These are phyloP conservation scores for Boletus bicolor DNA, from an alignment of 768 basidiomycete genomes.

Conservation along the genomic window DNA sequence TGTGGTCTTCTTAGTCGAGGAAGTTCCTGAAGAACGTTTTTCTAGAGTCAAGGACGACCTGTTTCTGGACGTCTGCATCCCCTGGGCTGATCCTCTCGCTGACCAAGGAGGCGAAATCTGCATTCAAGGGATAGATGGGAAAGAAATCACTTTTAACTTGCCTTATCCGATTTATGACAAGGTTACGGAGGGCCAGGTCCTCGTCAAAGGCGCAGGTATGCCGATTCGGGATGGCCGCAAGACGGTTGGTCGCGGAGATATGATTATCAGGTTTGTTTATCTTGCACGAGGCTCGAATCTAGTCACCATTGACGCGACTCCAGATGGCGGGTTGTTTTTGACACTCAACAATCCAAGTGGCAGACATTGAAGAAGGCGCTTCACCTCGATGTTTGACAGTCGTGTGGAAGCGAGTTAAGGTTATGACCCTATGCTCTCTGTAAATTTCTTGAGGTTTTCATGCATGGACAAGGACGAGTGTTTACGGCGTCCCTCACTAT, in stretches of 20 bases:
- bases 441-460: slow-evolving; percentile 17
- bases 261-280: slow-evolving; percentile 52
- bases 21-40: slow-evolving; percentile 56
- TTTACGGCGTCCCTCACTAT: slow-evolving; percentile 8
- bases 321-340: slow-evolving; percentile 35
- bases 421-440: slow-evolving; percentile 21
- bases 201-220: slow-evolving; percentile 66
- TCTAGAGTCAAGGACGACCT: slow-evolving; percentile 56
- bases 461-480: slow-evolving; percentile 15
- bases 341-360: slow-evolving; percentile 32
- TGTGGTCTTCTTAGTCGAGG: slow-evolving; percentile 63
- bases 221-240: slow-evolving; percentile 52
- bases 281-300: slow-evolving; percentile 1
- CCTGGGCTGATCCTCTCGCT: slow-evolving; percentile 50
- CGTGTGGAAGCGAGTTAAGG: slow-evolving; percentile 5
- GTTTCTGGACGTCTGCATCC: slow-evolving; percentile 50
- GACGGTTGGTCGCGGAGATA: slow-evolving; percentile 55
- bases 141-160: slow-evolving; percentile 47
- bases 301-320: slow-evolving; percentile 1
- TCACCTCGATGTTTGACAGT: slow-evolving; percentile 25
- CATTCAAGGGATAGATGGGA: slow-evolving; percentile 58
- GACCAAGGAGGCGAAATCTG: slow-evolving; percentile 47
- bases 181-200: slow-evolving; percentile 45
- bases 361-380: slow-evolving; percentile 28
- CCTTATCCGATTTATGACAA: slow-evolving; percentile 51